Base-by-base conservation (phyloP, 441 rosid species). In the Eugenia klotzschiana region DNA sequence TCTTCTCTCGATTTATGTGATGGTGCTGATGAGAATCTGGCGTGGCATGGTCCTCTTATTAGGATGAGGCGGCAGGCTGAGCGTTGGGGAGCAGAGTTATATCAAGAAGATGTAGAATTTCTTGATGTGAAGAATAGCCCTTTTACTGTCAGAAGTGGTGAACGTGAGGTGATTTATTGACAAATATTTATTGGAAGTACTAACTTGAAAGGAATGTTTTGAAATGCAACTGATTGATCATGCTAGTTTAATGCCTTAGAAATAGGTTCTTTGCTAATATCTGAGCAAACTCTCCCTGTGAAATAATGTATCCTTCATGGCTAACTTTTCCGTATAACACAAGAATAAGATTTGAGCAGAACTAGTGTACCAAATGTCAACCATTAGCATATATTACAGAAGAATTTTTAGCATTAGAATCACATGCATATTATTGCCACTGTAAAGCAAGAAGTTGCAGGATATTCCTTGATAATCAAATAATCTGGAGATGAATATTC, bases 41-140 rank as follows among this genome's bases (percentile, higher is more conserved):
- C 8, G 12, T 88, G 82, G 77, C 84, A 11, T 81, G 50, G n/a
- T 88, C 51, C 46, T 43, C 49, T 86, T 84, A 25, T 80, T 85
- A 96, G 99, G 92, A 96, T 96, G 98, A 92, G 96, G 80, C 89
- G 89, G 40, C 99, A 96, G 90, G 99, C 99, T 83, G 99, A 96
- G 89, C 89, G 95, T 7, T 96, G 99, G 99, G 99, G 98, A 87
- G 99, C 98, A 53, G 98, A 95, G 80, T 85, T 96, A 85, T 89
- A 87, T 87, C 98, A 94, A 80, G 98, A 96, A 90, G 99, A 96
- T 89, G 98, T 96, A 23, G 99, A 96, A 84, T 85, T 82, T 86
- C 83, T 96, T 87, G 91, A 90, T 86, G 91, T 95, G 41, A 92
- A 84, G 87, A 90, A 74, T 37, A 85, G 84, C 83, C 99, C 99